Conservation (phyloP, 1,139 yeast species). For the Sugiyamaella neomexicana region DNA sequence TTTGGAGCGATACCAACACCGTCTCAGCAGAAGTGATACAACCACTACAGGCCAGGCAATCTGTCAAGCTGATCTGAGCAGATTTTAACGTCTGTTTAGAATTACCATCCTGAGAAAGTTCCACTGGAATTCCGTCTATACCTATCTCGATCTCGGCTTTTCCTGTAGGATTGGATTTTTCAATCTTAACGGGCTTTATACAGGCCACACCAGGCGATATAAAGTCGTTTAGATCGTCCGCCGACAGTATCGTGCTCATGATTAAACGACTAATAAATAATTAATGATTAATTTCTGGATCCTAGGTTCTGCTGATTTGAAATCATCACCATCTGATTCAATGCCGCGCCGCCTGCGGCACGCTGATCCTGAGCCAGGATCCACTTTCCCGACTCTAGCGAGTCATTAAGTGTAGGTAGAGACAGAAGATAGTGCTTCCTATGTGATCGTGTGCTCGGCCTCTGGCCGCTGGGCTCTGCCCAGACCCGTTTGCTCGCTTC, state of each 20-base stretch:
- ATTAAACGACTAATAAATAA: background rate
- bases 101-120: slow-evolving; percentile 63
- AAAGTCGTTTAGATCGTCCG: slow-evolving; percentile 90
- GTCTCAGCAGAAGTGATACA: slow-evolving; percentile 97
- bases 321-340: background rate
- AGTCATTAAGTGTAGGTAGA: no score
- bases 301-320: slow-evolving; percentile 2
- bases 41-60: slow-evolving; percentile 96
- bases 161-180: slow-evolving; percentile 39
- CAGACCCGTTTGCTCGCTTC: no score
- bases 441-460: no score
- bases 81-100: slow-evolving; percentile 55
- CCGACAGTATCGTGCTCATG: slow-evolving; percentile 87
- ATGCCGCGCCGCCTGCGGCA: slow-evolving; percentile 2
- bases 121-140: slow-evolving; percentile 65
- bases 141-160: slow-evolving; percentile 68
- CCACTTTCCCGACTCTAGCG: no score
- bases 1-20: slow-evolving; percentile 85
- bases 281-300: no score
- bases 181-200: slow-evolving; percentile 72
- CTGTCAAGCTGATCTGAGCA: slow-evolving; percentile 87
- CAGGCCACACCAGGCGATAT: slow-evolving; percentile 95
- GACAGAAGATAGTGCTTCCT: no score
- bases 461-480: no score
- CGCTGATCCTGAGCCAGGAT: no score